A percentile compares a stretch with the other conserved stretches of the same genome.
These are phyloP conservation scores for Corinectria fuckeliana DNA, from an alignment of 2,329 filamentous ascomycete species.

Conservation along the genomic window DNA sequence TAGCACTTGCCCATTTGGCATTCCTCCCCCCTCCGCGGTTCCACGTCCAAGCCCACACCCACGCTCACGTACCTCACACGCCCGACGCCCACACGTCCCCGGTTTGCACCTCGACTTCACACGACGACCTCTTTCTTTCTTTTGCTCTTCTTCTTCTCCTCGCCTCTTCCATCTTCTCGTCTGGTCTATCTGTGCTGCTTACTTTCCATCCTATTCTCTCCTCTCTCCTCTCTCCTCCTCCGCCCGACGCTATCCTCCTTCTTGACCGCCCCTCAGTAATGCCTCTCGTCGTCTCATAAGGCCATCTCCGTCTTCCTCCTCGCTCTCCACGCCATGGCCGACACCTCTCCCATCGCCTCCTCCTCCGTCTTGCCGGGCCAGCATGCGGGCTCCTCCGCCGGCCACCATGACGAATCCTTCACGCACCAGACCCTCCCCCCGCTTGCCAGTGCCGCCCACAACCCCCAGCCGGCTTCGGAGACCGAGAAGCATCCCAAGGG, in stretches of 20 bases:
- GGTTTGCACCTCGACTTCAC: constrained; percentile 27
- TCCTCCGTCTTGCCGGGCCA: constrained; percentile 34
- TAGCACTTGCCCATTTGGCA: constrained; percentile 36
- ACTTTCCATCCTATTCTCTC: neutral
- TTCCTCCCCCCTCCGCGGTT: constrained; percentile 34
- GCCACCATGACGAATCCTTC: constrained; percentile 34
- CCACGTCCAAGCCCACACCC: constrained; percentile 26
- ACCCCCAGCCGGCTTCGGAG: constrained; percentile 25
- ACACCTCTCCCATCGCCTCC: constrained; percentile 28
- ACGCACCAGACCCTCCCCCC: constrained; percentile 31
- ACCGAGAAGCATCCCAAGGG: constrained; percentile 60
- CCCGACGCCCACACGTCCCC: constrained; percentile 31
- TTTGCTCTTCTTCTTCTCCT: constrained; percentile 22
- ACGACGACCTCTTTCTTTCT: constrained; percentile 28
- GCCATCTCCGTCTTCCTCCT: constrained; percentile 30
- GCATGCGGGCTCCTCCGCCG: constrained; percentile 31
- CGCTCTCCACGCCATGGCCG: constrained; percentile 37
- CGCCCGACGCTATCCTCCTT: constrained; percentile 16
- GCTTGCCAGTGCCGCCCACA: constrained; percentile 28
- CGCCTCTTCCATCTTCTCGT: constrained; percentile 6
- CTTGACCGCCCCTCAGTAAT: constrained; percentile 34
- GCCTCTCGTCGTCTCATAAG: constrained; percentile 37
- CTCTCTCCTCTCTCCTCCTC: neutral
- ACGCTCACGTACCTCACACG: constrained; percentile 21
- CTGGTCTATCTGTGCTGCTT: constrained; percentile 6